These are phyloP conservation scores for Salix exigua DNA, from an alignment of 345 rosid species.

Conservation along the genomic window DNA sequence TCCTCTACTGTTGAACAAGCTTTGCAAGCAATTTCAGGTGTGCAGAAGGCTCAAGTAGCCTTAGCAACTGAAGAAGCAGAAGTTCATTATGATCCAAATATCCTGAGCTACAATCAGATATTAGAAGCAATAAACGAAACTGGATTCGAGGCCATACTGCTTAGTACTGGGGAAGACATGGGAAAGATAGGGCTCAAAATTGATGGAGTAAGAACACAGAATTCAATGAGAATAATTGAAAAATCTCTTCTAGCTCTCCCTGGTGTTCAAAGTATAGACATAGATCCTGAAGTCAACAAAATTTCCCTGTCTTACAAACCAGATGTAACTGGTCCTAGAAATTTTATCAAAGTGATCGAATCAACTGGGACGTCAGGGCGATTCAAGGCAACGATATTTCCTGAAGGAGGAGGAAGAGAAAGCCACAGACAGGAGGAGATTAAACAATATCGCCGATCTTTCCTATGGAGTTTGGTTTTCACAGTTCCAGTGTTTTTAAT, in stretches of 20 bases:
- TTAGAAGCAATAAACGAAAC: slow-evolving; percentile 48
- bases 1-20: slow-evolving; percentile 67
- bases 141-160: slow-evolving; percentile 70
- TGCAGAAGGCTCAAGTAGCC: slow-evolving; percentile 69
- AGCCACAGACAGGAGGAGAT: slow-evolving; percentile 56
- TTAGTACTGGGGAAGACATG: slow-evolving; percentile 68
- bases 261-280: slow-evolving; percentile 52
- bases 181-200: slow-evolving; percentile 68
- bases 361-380: slow-evolving; percentile 60
- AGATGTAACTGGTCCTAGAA: slow-evolving; percentile 73
- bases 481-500: slow-evolving; percentile 75
- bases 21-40: slow-evolving; percentile 58
- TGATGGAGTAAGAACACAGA: slow-evolving; percentile 52
- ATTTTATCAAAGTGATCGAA: slow-evolving; percentile 67
- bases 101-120: slow-evolving; percentile 36
- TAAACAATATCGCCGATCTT: slow-evolving; percentile 56
- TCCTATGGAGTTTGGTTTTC: slow-evolving; percentile 83
- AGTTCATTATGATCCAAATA: slow-evolving; percentile 56
- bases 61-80: slow-evolving; percentile 91
- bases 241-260: slow-evolving; percentile 82
- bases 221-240: slow-evolving; percentile 48
- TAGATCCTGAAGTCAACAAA: slow-evolving; percentile 29
- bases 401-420: slow-evolving; percentile 63
- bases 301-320: slow-evolving; percentile 65
- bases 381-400: slow-evolving; percentile 60